Base-by-base conservation (phyloP, 2,329 filamentous ascomycete species). In the Scedosporium boydii region DNA sequence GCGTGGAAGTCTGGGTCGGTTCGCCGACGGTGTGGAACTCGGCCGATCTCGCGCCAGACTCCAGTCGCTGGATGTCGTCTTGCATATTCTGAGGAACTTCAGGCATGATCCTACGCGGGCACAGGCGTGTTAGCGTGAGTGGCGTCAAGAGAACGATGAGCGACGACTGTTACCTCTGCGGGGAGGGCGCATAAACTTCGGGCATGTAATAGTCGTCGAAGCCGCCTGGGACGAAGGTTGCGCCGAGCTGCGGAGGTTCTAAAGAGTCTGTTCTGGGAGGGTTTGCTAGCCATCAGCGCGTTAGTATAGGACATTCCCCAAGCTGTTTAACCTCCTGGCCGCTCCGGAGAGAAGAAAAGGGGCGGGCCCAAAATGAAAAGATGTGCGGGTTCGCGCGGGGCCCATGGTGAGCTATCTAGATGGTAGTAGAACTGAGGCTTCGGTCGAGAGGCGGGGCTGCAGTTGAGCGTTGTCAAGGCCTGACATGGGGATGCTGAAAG, bases 81-180 rank as follows among this genome's bases (percentile, higher is more conserved):
- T 96, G 92, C 85, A 99, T 97, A 77, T 96, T 93, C 76, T 93
- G 90, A 68, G 93, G 91, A 67, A 97, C 92, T 81, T 97, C 92
- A 73, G 91, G 90, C 87, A 93, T 96, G 71, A 96, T 86, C 79
- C 91, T 96, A 75, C 68, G 72, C 66, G 60, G 59, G 58, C 64
- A 62, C 60, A 66, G 64, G 65, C 46, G 26, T 42, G 29, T 38
- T 18, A 48, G 29, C 56, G 64, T 41, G 61, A 48, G n/a, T 18
- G 26, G 41, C 23, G n/a, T 41, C 55, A 53, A 58, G 46, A 63
- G 62, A 63, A 42, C 63, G 26, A 62, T 26, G n/a, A 12, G 23
- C 46, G 10, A n/a, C n/a, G 12, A n/a, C 6, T 16, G 21, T 41
- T 29, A 18, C 82, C 82, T 78, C 74, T 85, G 82, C 66, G 82